These are phyloP conservation scores for Mycotypha africana DNA, from an alignment of 371 early-diverging fungal species.

Conservation along the genomic window DNA sequence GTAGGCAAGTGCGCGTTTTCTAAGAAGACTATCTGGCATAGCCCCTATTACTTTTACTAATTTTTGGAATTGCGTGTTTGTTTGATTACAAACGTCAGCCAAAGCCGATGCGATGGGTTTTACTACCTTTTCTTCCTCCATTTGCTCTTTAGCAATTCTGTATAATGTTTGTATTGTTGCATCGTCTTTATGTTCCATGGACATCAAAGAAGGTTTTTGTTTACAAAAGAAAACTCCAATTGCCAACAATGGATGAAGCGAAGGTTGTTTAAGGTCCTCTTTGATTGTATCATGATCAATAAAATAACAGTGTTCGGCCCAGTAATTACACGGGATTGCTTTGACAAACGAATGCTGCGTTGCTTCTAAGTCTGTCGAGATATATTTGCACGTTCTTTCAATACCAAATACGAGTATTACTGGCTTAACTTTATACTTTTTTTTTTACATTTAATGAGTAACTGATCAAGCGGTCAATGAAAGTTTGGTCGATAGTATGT, in stretches of 20 bases:
- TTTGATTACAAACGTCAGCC: conserved; percentile 1
- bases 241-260: too few species aligned
- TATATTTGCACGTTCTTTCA: neutral
- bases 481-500: neutral
- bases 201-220: conserved; percentile 7
- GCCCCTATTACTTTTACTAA: neutral
- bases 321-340: too few species aligned
- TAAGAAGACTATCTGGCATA: conserved; percentile 4
- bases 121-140: conserved; percentile 1
- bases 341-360: too few species aligned
- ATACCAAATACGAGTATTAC: conserved; percentile 1
- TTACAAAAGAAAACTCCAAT: conserved; percentile 12
- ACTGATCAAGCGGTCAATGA: conserved; percentile 1
- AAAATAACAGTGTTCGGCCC: too few species aligned
- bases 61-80: conserved; percentile 5
- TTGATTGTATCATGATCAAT: too few species aligned
- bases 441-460: neutral
- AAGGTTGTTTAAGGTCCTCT: too few species aligned
- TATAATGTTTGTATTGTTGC: conserved; percentile 12
- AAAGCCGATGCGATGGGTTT: neutral
- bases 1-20: conserved; percentile 1
- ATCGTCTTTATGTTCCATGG: conserved; percentile 11
- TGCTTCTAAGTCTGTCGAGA: too few species aligned
- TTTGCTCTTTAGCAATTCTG: conserved; percentile 11
- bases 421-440: conserved; percentile 1